phyloP scores from a whole-genome alignment of 306 rosid species.

The Boehmeria nivea region DNA sequence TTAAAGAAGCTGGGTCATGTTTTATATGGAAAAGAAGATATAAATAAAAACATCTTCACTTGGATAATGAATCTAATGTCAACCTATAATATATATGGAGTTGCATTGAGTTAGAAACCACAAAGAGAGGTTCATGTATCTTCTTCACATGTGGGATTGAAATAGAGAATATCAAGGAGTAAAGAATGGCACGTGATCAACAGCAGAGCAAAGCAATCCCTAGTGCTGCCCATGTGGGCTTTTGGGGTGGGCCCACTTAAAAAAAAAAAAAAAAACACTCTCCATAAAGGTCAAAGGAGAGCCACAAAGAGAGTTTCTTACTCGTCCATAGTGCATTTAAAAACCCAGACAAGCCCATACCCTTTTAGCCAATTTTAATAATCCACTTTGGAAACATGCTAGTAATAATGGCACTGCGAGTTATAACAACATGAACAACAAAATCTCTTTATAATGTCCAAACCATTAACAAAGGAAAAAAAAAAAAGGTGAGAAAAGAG shows the following conservation, averaged over 20 bases:
- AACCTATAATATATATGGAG: not conserved
- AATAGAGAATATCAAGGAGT: not conserved
- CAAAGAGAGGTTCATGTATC: conserved; percentile 10
- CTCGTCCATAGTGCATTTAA: conserved; percentile 13
- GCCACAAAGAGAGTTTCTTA: conserved; percentile 12
- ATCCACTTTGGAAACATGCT: conserved; percentile 40
- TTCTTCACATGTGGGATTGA: conserved; percentile 1
- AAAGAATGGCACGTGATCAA: conserved; percentile 42
- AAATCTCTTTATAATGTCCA: conserved; percentile 26
- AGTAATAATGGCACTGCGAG: conserved; percentile 36
- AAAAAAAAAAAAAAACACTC: conserved; percentile 7
- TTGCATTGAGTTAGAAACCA: not conserved
- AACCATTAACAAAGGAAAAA: conserved; percentile 8
- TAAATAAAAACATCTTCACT: not conserved
- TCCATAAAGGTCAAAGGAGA: conserved; percentile 4
- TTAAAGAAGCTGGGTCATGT: not conserved
- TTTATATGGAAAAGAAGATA: not conserved
- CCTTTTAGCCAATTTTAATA: not conserved
- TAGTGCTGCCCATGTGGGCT: conserved; percentile 56
- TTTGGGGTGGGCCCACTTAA: conserved; percentile 35
- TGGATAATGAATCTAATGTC: not conserved
- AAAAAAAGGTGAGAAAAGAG: no score
- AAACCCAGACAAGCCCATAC: conserved; percentile 24
- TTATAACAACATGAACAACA: conserved; percentile 14
- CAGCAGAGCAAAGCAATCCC: conserved; percentile 13